These are phyloP conservation scores for Alternaria arbusti DNA, from an alignment of 2,329 filamentous ascomycete species.

Conservation along the genomic window DNA sequence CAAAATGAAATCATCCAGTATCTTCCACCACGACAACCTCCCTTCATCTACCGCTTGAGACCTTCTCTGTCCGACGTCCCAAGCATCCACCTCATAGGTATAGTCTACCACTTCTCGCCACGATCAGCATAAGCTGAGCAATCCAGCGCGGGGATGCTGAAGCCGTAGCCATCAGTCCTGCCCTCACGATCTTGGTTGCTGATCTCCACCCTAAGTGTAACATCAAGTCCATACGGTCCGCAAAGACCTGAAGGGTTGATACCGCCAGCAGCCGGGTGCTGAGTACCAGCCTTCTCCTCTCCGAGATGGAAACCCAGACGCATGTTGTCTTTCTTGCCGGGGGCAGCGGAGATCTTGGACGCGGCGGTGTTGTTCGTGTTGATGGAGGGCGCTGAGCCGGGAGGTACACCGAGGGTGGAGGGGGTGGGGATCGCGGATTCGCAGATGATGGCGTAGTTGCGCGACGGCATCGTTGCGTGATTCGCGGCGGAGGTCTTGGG, in stretches of 20 bases:
- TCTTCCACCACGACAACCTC: not conserved
- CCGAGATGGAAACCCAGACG: constrained; percentile 76
- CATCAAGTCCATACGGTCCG: constrained; percentile 54
- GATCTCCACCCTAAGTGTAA: constrained; percentile 58
- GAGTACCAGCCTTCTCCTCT: constrained; percentile 78
- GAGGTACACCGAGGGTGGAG: constrained; percentile 14
- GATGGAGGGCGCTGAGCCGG: constrained; percentile 27
- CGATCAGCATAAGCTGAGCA: constrained; percentile 3
- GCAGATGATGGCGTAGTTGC: constrained; percentile 69
- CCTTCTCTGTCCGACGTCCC: too few species aligned
- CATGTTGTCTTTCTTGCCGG: constrained; percentile 59
- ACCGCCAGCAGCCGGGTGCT: constrained; percentile 71
- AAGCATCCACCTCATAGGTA: not conserved
- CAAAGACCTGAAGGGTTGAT: constrained; percentile 51
- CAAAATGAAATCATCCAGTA: not conserved
- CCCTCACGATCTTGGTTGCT: constrained; percentile 52
- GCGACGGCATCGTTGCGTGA: constrained; percentile 80
- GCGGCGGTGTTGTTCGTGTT: constrained; percentile 37
- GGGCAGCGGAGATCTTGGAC: constrained; percentile 32
- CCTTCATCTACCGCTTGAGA: not conserved
- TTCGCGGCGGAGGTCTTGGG: constrained; percentile 74
- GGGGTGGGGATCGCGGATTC: constrained; percentile 52
- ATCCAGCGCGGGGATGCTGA: constrained; percentile 55
- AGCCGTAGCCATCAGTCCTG: constrained; percentile 58
- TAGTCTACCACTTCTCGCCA: constrained; percentile 23